Evolutionary conservation across 805 yeast species (phyloP), one percentile per base, ranked within the genome.

Genomic region (Nakazawaea ambrosiae): DNA sequence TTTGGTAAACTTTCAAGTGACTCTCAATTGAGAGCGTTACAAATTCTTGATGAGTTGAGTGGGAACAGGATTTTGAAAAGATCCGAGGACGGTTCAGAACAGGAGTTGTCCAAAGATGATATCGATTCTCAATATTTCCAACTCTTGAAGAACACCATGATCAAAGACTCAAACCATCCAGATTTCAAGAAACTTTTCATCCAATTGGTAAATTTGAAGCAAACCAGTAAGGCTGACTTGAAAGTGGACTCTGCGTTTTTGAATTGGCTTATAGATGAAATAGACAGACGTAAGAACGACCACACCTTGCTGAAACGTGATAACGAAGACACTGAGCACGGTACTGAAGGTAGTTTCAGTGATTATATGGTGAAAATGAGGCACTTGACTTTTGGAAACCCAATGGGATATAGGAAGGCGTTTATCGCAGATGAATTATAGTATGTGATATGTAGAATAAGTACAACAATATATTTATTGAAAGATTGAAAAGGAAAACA

Each of bases 361-460:
- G 58, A 44, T 45, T 63, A 45, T 17, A 36, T 60, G 41, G 8
- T 36, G 5, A 34, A 25, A 22, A 17, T 32, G 12, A 70, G 94
- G 49, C 90, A 85, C 52, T 52, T 60, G 17, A 73, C 80, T 1
- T 86, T 86, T 60, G 96, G 95, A 2, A 86, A 86, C 49, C 85
- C 83, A 15, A 64, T 72, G 50, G 94, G 81, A 0, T 56, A 70
- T 40, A 66, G 92, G 43, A 81, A 81, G 51, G 77, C 73, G 5
- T 57, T 66, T 30, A 15, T 9, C 11, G 65, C 65, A 14, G 82
- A 75, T 53, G 78, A 73, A 41, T 48, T 71, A 17, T 71, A n/a
- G n/a, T n/a, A n/a, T n/a, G n/a, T n/a, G n/a, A n/a, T n/a, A n/a
- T n/a, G n/a, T n/a, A n/a, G n/a, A n/a, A n/a, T n/a, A 55, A 27